Evolutionary conservation across 257 asterid species (phyloP).

Genomic region (Knoxia roxburghii): DNA sequence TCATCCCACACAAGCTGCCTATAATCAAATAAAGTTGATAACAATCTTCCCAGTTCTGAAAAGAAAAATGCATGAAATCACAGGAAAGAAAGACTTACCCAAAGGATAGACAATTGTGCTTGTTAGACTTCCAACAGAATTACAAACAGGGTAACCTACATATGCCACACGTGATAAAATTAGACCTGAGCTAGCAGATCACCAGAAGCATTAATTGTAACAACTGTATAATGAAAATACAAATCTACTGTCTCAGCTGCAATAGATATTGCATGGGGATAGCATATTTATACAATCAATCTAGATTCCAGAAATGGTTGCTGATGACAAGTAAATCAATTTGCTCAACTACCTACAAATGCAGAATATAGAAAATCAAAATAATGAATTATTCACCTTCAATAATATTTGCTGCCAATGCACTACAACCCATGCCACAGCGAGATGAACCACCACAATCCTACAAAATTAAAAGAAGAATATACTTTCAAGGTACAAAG

Average conservation of each 20-base stretch:
- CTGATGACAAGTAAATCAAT: background rate
- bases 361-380: background rate
- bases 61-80: conserved; percentile 5
- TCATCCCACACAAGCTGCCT: background rate
- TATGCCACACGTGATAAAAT: conserved; percentile 7
- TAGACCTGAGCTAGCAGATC: background rate
- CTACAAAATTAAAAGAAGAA: conserved; percentile 33
- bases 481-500: background rate
- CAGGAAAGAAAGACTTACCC: conserved; percentile 42
- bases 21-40: background rate
- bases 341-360: conserved; percentile 1
- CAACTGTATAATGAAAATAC: background rate
- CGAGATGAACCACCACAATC: conserved; percentile 83
- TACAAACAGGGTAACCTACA: conserved; percentile 92
- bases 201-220: background rate
- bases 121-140: conserved; percentile 70
- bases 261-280: background rate
- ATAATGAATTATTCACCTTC: conserved; percentile 44
- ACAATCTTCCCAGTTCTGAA: conserved; percentile 1
- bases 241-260: background rate
- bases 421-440: conserved; percentile 96
- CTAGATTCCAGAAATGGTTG: background rate
- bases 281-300: background rate
- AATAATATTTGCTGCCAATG: conserved; percentile 54
- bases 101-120: conserved; percentile 45